A percentile compares a stretch with the other conserved stretches of the same genome.
phyloP scores from a whole-genome alignment of 2,329 filamentous ascomycete species.

The Dactylellina leptospora region DNA sequence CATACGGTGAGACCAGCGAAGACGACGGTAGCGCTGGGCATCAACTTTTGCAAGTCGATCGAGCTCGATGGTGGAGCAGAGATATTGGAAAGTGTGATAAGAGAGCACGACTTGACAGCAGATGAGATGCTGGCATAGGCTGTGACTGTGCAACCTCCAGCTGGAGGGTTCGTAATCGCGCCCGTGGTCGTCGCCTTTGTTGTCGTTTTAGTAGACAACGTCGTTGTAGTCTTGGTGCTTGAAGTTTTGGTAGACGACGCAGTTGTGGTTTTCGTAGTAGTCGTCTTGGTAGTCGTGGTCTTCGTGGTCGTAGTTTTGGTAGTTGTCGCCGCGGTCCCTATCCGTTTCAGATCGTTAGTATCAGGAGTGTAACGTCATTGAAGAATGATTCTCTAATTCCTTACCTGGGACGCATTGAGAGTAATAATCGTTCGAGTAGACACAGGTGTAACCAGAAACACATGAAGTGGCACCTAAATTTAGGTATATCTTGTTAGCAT shows the following conservation, averaged over 20 bases:
- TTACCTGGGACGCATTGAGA: no score
- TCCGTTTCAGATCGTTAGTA: no score
- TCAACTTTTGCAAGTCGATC: constrained; percentile 26
- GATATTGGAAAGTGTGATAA: constrained; percentile 31
- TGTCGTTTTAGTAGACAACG: constrained; percentile 12
- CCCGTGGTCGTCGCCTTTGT: constrained; percentile 16
- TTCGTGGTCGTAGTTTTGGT: no score
- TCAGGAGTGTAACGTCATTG: no score
- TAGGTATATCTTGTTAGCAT: background rate
- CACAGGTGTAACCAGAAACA: no score
- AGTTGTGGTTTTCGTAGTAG: no score
- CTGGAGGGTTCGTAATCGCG: background rate
- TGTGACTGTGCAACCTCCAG: constrained; percentile 13
- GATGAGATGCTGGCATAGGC: constrained; percentile 31
- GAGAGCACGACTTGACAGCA: constrained; percentile 22
- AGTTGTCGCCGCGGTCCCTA: no score
- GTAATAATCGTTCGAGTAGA: no score
- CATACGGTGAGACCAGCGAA: constrained; percentile 23
- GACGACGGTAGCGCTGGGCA: constrained; percentile 24
- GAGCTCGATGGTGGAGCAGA: constrained; percentile 32
- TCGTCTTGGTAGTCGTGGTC: no score
- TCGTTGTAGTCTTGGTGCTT: no score
- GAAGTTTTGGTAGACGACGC: no score
- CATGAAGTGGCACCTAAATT: background rate
- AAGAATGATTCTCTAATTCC: no score